Evolutionary conservation across 1,139 yeast species (phyloP).

Genomic region (Geotrichum reessii): DNA sequence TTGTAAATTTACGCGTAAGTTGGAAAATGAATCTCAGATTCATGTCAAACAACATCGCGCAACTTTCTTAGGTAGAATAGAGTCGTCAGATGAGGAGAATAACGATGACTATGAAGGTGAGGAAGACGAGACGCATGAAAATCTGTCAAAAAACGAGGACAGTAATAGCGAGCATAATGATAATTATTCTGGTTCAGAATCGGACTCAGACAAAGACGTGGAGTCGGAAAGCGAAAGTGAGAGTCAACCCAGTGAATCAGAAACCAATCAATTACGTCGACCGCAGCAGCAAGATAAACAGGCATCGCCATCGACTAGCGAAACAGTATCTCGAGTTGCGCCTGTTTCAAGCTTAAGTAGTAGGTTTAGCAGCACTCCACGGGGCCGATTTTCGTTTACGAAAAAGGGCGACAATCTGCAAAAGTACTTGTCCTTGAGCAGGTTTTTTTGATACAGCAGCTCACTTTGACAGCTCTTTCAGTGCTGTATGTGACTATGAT

Average conservation of each 20-base stretch:
- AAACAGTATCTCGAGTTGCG: constrained; percentile 15
- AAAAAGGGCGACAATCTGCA: constrained; percentile 21
- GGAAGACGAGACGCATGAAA: background rate
- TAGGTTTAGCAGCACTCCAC: background rate
- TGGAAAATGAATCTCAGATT: background rate
- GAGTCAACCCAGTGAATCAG: background rate
- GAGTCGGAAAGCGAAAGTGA: background rate
- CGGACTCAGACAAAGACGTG: background rate
- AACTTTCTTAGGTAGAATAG: constrained; percentile 4
- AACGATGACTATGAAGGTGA: constrained; percentile 13
- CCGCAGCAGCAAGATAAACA: constrained; percentile 1
- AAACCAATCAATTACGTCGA: background rate
- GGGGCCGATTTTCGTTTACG: background rate
- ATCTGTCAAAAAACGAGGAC: background rate
- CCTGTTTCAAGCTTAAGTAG: constrained; percentile 4
- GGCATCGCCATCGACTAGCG: constrained; percentile 1
- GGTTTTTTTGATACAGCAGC: constrained; percentile 15
- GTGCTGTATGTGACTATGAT: background rate
- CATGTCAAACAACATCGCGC: background rate
- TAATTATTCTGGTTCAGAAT: background rate
- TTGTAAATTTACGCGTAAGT: background rate
- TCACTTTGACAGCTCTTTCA: background rate
- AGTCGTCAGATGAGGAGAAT: background rate
- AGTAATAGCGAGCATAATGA: background rate
- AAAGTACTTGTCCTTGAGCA: constrained; percentile 24